phyloP scores from a whole-genome alignment of 2,329 filamentous ascomycete genomes.

The Arthrinium puccinioides region DNA sequence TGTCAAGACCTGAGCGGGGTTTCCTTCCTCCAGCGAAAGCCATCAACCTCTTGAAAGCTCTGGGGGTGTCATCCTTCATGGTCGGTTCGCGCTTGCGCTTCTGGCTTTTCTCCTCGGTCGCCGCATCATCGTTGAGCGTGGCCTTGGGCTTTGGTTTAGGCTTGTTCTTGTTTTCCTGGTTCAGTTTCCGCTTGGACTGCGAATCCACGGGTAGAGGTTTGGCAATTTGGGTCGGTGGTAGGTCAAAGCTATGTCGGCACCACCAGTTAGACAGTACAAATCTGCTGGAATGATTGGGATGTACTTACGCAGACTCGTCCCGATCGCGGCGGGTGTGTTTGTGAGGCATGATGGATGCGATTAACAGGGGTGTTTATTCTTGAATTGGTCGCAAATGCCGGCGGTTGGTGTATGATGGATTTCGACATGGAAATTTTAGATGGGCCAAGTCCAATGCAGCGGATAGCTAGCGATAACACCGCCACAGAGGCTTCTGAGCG shows the following conservation, averaged over 20 bases:
- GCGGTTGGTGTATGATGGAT: no score
- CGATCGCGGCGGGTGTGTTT: conserved; percentile 68
- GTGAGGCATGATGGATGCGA: conserved; percentile 59
- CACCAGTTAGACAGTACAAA: no score
- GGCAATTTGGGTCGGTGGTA: conserved; percentile 41
- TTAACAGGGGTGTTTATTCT: neutral
- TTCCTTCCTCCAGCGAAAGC: conserved; percentile 58
- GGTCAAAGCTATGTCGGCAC: conserved; percentile 40
- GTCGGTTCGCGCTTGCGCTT: conserved; percentile 39
- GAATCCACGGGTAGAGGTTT: conserved; percentile 40
- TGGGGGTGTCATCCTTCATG: conserved; percentile 71
- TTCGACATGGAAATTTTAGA: no score
- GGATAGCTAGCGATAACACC: no score
- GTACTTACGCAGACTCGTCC: conserved; percentile 45
- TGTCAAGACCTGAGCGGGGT: conserved; percentile 59
- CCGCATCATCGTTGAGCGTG: conserved; percentile 18
- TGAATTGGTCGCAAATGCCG: neutral
- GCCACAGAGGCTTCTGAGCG: no score
- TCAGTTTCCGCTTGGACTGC: conserved; percentile 7
- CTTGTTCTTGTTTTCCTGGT: conserved; percentile 27
- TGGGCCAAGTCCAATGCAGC: no score
- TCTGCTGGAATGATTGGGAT: no score
- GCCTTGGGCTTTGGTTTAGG: conserved; percentile 22
- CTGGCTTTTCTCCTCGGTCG: conserved; percentile 30
- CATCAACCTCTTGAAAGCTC: conserved; percentile 83